phyloP scores from a whole-genome alignment of 805 yeast genomes.

The Ogataea pignaliae region DNA sequence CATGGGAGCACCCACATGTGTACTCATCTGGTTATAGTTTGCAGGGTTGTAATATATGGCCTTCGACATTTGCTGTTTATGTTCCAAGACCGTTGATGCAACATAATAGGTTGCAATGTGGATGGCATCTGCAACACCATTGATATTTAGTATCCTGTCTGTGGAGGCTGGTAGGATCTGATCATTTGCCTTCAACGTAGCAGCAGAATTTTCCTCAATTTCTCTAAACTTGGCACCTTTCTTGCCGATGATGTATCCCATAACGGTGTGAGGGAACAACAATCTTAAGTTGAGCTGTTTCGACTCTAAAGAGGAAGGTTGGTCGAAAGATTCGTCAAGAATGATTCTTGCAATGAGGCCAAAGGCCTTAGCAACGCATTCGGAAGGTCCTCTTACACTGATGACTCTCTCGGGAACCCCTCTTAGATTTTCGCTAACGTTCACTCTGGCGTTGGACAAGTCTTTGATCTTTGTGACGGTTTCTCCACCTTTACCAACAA shows the following conservation, averaged over 20 bases:
- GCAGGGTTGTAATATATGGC: conserved; percentile 58
- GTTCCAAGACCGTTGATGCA: conserved; percentile 62
- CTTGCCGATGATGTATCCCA: conserved; percentile 79
- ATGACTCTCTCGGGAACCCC: conserved; percentile 74
- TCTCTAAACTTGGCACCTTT: conserved; percentile 70
- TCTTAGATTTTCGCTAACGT: conserved; percentile 67
- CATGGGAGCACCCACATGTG: conserved; percentile 15
- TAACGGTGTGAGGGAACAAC: conserved; percentile 71
- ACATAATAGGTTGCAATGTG: conserved; percentile 78
- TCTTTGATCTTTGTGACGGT: conserved; percentile 61
- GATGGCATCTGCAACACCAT: conserved; percentile 83
- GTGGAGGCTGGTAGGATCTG: conserved; percentile 69
- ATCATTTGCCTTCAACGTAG: conserved; percentile 69
- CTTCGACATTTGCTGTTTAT: conserved; percentile 54
- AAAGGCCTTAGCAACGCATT: conserved; percentile 75
- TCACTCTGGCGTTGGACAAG: conserved; percentile 57
- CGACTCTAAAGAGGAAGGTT: conserved; percentile 53
- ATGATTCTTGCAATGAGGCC: conserved; percentile 68
- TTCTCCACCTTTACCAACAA: conserved; percentile 82
- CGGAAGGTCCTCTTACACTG: conserved; percentile 69
- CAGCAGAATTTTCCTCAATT: conserved; percentile 79
- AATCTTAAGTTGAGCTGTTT: conserved; percentile 53
- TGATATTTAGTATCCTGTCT: conserved; percentile 64
- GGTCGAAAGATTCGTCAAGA: conserved; percentile 60
- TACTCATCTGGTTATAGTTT: conserved; percentile 29